Percentiles rank a stretch among this genome's conserved stretches.
Evolutionary conservation across 345 rosid species (phyloP).

Genomic region (Combretum micranthum): DNA sequence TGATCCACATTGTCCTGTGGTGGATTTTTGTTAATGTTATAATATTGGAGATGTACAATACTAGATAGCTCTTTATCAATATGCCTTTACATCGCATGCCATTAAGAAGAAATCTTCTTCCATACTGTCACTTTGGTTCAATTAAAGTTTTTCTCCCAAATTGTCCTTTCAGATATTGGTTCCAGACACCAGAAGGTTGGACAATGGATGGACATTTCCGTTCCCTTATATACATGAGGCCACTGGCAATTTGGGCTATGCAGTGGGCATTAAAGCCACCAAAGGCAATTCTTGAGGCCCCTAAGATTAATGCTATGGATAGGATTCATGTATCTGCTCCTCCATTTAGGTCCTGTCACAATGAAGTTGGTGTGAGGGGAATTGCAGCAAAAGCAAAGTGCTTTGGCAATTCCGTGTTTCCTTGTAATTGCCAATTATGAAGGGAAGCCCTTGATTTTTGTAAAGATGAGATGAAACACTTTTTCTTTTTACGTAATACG

Average conservation of each 20-base stretch:
- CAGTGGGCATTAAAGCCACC: constrained; percentile 84
- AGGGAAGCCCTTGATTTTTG: too few relatives aligned
- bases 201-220: constrained; percentile 78
- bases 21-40: too few relatives aligned
- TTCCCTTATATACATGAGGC: constrained; percentile 94
- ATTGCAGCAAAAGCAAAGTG: constrained; percentile 56
- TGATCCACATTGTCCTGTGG: too few relatives aligned
- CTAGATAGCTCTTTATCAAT: too few relatives aligned
- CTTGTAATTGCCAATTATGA: constrained; percentile 42
- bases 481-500: too few relatives aligned
- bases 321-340: constrained; percentile 53
- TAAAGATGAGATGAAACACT: too few relatives aligned
- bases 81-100: too few relatives aligned
- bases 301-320: constrained; percentile 83
- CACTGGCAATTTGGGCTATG: constrained; percentile 96
- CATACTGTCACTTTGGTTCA: too few relatives aligned
- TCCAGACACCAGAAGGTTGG: constrained; percentile 98
- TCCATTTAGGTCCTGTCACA: constrained; percentile 34
- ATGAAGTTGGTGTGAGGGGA: constrained; percentile 29
- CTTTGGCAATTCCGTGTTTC: constrained; percentile 40
- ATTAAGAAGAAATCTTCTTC: too few relatives aligned
- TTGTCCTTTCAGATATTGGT: constrained; percentile 62
- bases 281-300: constrained; percentile 83
- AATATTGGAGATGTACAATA: too few relatives aligned
- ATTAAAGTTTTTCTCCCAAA: too few relatives aligned